Evolutionary conservation across 345 rosid species (phyloP), one percentile per base, ranked within the genome.

Genomic region (Conringia planisiliqua): DNA sequence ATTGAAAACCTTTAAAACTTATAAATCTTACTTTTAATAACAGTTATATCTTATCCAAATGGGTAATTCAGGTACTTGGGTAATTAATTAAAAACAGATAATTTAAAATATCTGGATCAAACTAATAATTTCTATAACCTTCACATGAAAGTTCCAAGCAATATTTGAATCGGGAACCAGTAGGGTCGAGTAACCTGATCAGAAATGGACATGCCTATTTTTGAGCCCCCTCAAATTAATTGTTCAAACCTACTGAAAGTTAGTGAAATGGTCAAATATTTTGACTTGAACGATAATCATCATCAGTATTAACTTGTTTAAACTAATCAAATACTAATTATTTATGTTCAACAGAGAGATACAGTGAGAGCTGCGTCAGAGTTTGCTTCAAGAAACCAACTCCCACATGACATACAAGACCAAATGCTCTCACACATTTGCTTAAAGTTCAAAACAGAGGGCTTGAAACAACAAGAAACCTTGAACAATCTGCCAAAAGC

Each of bases 371-470:
- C 90, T 47, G 97, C 97, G 67, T 85, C 97, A 66, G 97, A 94
- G 83, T 94, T 94, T 73, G 90, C 93, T 1, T 48, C 87, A 17
- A 62, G 99, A 81, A 94, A 91, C 73, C 99, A 89, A 67, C 84
- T 94, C 66, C 97, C 97, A 29, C 85, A 80, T 13, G 84, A 47
- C 62, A 76, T 94, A 73, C 93, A 86, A 81, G 96, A 94, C 44
- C 98, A 91, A 70, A 82, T 91, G 90, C 73, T 91, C 77, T 91
- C 98, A 73, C 95, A 91, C 84, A 82, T 90, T 65, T 90, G 97
- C 83, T 79, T 94, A 46, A 88, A 82, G 73, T 94, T 88, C 88
- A 91, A 83, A 87, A 94, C 99, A 61, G 97, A 94, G 62, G 92
- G 93, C 26, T 68, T 94, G 73, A 88, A 94, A 86, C 99, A 94